These are phyloP conservation scores for Pythium aquatile DNA, from an alignment of 352 stramenopile genomes.

Conservation along the genomic window DNA sequence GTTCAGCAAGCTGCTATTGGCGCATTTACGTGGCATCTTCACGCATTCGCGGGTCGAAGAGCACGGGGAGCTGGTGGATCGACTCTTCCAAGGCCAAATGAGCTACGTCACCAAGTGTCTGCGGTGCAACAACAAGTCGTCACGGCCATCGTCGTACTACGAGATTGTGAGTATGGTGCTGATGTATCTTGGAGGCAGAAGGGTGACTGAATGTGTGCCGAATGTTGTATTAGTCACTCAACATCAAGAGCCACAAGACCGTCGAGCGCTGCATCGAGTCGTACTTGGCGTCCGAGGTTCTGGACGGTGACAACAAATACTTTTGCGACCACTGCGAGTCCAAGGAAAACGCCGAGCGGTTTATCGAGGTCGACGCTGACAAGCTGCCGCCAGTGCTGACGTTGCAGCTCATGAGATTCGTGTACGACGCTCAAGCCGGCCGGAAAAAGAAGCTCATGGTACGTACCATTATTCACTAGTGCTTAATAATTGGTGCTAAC, in stretches of 20 bases:
- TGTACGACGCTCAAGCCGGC: constrained; percentile 73
- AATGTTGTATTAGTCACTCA: constrained; percentile 51
- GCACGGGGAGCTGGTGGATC: constrained; percentile 69
- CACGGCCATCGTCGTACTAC: constrained; percentile 68
- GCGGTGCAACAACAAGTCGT: constrained; percentile 63
- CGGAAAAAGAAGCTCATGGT: constrained; percentile 88
- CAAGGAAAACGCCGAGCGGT: constrained; percentile 78
- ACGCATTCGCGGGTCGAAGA: constrained; percentile 48
- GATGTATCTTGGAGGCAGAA: not conserved
- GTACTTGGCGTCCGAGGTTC: constrained; percentile 67
- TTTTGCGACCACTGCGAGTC: constrained; percentile 73
- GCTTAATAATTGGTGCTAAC: not conserved
- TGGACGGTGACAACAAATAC: constrained; percentile 88
- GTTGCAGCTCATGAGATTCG: constrained; percentile 83
- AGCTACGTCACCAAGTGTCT: constrained; percentile 84
- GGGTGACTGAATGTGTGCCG: not conserved
- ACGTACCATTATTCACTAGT: not conserved
- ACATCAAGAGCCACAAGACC: constrained; percentile 81
- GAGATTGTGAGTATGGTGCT: constrained; percentile 54
- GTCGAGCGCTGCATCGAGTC: constrained; percentile 69
- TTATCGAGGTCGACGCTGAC: constrained; percentile 58
- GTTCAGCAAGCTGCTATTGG: constrained; percentile 84
- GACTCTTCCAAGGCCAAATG: constrained; percentile 81
- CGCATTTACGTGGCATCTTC: constrained; percentile 78
- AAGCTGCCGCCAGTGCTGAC: constrained; percentile 67